Base-by-base conservation (phyloP, 202 grass and related monocot species). In the Panicum hallii region DNA sequence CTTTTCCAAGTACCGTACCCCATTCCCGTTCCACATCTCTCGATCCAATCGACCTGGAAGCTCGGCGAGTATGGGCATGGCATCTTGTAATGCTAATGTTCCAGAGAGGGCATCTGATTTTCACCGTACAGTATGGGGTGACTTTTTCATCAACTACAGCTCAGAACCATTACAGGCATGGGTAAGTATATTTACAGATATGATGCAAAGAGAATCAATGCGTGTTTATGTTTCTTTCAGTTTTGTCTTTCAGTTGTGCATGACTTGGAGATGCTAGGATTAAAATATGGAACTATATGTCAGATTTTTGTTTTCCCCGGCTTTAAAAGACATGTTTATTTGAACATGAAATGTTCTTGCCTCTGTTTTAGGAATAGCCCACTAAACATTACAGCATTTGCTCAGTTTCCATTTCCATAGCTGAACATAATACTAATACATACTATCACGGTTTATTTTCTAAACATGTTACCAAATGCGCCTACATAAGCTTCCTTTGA, bases 131-230 rank as follows among this genome's bases (percentile, higher is more conserved):
- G 40, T 86, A 11, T 86, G 84, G 84, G 84, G 84, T 8, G 77
- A 87, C 13, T 87, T 87, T 69, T 87, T 81, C 61, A 87, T 87
- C 70, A 49, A 55, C 77, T 67, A 86, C 48, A 55, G 4, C 32
- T 60, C 84, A 54, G 22, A 86, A 64, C 84, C 69, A 42, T 55
- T 64, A 20, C 84, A 86, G 58, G 84, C 60, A 80, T 63, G 30
- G 9, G 7, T 46, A 14, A 7, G 2, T 13, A 23, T 58, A 15
- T 44, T 32, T 45, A 45, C 40, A 70, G 14, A 8, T 70, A 32
- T 32, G 32, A 32, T 32, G 32, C 32, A 32, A 1, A 32, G 32
- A 32, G 32, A 32, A 32, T 32, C 32, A 32, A 32, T 32, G 32
- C 64, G 5, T 62, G 0, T 52, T 17, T 63, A 15, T 56, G 71